Evolutionary conservation across 805 yeast genomes (phyloP), one percentile per base, ranked within the genome.

Genomic region (Candida sonorensis): DNA sequence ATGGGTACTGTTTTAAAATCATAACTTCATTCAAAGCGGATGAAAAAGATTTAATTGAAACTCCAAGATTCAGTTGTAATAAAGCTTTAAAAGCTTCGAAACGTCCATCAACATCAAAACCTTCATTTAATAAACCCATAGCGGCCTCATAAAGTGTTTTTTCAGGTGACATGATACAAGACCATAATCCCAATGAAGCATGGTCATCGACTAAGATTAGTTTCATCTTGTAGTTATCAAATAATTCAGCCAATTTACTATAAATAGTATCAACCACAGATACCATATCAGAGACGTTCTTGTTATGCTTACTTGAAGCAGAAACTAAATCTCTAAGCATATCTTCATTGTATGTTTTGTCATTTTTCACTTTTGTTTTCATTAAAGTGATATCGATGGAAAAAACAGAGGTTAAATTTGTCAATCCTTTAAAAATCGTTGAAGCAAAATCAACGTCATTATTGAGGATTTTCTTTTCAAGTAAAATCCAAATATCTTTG

Each of bases 61-160:
- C 50, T 3, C 56, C 47, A 10, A 78, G 50, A 34, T 72, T 64
- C 7, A 58, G 48, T 8, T 55, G 53, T 17, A 87, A 56, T 23
- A 78, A 50, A 4, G 66, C 68, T 29, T 66, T 72, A n/a, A 84
- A 64, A 22, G 87, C 85, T 53, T 83, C 94, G 22, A 74, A 58
- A 46, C 96, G 69, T 12, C 88, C 95, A 34, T 75, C 77, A 10
- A 78, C 83, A 52, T 86, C 94, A 53, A 74, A 81, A 0, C 83
- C 74, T 42, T 83, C 90, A 46, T 81, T 80, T 3, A 87, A 52
- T 14, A 85, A 65, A 40, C 80, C 80, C 5, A 82, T 67, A 1
- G 88, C 81, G 1, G 79, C 67, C 48, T 84, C 86, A 37, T 77
- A 80, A 4, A 80, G 55, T 12, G 57, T 59, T 15, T 62, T 62